Percentiles rank a stretch among this genome's conserved stretches.
Conservation (phyloP, 208 protist genomes). For the Crithidia bombi region DNA sequence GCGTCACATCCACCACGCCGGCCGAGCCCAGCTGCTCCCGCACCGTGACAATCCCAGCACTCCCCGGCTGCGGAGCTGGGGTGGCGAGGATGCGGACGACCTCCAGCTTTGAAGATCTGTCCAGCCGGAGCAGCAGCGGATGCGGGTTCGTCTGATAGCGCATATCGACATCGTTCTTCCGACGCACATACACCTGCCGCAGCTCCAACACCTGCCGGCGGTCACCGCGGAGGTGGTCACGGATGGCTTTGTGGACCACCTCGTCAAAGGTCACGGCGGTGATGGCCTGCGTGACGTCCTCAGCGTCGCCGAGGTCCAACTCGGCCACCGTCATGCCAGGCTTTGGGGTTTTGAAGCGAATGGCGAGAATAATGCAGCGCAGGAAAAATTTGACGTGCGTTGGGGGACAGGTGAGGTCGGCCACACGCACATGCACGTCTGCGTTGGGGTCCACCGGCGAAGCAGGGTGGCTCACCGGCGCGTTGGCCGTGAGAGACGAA, state of each 20-base stretch:
- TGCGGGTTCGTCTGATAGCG: slow-evolving; percentile 80
- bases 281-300: slow-evolving; percentile 62
- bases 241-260: slow-evolving; percentile 63
- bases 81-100: slow-evolving; percentile 72
- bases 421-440: slow-evolving; percentile 42
- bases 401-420: slow-evolving; percentile 67
- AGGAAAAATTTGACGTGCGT: slow-evolving; percentile 60
- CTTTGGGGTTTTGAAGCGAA: slow-evolving; percentile 73
- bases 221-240: slow-evolving; percentile 71
- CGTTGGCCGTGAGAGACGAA: background rate
- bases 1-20: slow-evolving; percentile 67
- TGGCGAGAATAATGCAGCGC: slow-evolving; percentile 65
- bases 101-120: slow-evolving; percentile 66
- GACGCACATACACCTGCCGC: slow-evolving; percentile 64
- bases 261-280: slow-evolving; percentile 82
- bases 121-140: slow-evolving; percentile 74
- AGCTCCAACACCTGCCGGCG: slow-evolving; percentile 78
- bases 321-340: slow-evolving; percentile 61
- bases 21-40: slow-evolving; percentile 44
- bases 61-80: slow-evolving; percentile 22
- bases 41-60: slow-evolving; percentile 51
- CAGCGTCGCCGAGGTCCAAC: slow-evolving; percentile 80
- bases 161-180: slow-evolving; percentile 74
- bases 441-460: slow-evolving; percentile 1
- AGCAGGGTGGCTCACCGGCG: background rate